Conservation (phyloP, 2,329 filamentous ascomycete species). For the Leptodontidium sp. region DNA sequence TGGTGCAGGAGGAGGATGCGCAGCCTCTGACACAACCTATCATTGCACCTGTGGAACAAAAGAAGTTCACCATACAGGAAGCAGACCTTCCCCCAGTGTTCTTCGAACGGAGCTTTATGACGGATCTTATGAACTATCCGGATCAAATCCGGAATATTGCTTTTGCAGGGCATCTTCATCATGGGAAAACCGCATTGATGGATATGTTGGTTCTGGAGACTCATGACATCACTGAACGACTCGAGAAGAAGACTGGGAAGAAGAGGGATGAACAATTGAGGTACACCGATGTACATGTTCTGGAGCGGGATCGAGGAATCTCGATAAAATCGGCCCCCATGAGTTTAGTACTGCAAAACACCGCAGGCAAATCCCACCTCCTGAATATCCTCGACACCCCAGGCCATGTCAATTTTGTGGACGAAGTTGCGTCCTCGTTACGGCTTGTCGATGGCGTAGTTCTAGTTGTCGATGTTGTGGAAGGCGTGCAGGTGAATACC, state of each 20-base stretch:
- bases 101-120: conserved; percentile 91
- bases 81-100: conserved; percentile 87
- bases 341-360: conserved; percentile 88
- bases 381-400: conserved; percentile 96
- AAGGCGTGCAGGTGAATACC: conserved; percentile 98
- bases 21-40: conserved; percentile 93
- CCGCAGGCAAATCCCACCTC: conserved; percentile 92
- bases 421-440: conserved; percentile 90
- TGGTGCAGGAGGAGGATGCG: conserved; percentile 97
- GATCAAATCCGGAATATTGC: conserved; percentile 94
- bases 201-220: conserved; percentile 98
- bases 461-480: conserved; percentile 93
- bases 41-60: conserved; percentile 89
- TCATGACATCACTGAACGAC: conserved; percentile 80
- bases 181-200: conserved; percentile 98
- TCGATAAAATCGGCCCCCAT: conserved; percentile 95
- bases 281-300: conserved; percentile 90
- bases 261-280: conserved; percentile 88
- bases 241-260: conserved; percentile 83
- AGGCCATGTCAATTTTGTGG: conserved; percentile 97
- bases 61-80: conserved; percentile 96
- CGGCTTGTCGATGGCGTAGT: conserved; percentile 91
- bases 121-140: conserved; percentile 94
- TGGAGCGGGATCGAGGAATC: conserved; percentile 88
- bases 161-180: conserved; percentile 90